Evolutionary conservation across 805 yeast genomes (phyloP), one percentile per base, ranked within the genome.

Genomic region (Saccharomycopsis fermentans): DNA sequence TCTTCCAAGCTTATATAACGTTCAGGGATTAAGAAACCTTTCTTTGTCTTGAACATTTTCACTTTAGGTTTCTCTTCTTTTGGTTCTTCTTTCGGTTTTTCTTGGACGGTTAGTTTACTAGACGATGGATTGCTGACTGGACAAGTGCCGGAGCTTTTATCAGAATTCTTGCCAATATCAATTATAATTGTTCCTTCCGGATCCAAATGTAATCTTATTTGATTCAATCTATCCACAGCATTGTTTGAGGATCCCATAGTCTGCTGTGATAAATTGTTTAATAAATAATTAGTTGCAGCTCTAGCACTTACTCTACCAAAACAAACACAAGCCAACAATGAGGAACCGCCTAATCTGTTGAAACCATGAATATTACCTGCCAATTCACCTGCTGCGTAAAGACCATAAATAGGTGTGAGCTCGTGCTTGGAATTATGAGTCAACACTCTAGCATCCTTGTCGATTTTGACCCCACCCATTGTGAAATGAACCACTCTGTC

Each of bases 401-500:
- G 67, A 34, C 79, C 77, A 1, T 67, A 68, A n/a, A 78, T 67
- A 2, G 70, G 68, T 24, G 57, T 61, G 29, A 56, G 62, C 35
- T 71, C 63, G 48, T 69, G 65, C 27, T 63, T 66, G 55, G 74
- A 14, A 11, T 55, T 53, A 32, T 60, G 65, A n/a, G 72, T 63
- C 57, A 77, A 56, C 61, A 71, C 65, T 67, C 77, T 68, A 1
- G 81, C 71, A 51, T 74, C 69, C 52, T 75, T 74, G 64, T 79
- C 77, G 64, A 81, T 79, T 65, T 78, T 76, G 53, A 80, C 80
- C 16, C 87, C 87, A 32, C 87, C 87, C 87, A 82, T 83, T 16
- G 87, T 81, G 67, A 82, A 82, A 66, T 82, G 87, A 52, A 83
- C 71, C 59, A 80, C 82, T 39, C 86, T 74, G 5, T 84, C 79